phyloP scores from a whole-genome alignment of 345 rosid genomes.

The Mangifera indica region DNA sequence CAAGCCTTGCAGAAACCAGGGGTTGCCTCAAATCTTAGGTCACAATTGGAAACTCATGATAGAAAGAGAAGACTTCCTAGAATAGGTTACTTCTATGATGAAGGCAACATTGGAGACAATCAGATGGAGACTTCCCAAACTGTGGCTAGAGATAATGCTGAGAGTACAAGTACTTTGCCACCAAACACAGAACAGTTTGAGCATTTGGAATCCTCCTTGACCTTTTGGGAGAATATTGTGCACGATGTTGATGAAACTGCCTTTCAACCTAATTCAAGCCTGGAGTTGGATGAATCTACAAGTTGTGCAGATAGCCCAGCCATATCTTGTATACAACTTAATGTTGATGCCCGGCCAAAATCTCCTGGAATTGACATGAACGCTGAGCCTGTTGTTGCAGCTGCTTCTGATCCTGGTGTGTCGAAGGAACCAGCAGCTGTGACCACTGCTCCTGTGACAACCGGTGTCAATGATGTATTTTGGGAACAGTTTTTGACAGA shows the following conservation, averaged over 20 bases:
- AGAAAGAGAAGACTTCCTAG: conserved; percentile 69
- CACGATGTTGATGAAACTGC: conserved; percentile 35
- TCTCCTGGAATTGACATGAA: conserved; percentile 87
- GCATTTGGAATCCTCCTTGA: conserved; percentile 64
- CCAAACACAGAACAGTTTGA: conserved; percentile 54
- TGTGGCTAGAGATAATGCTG: conserved; percentile 35
- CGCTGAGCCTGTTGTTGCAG: conserved; percentile 47
- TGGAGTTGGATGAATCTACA: conserved; percentile 71
- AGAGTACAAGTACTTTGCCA: conserved; percentile 28
- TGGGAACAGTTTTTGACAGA: conserved; percentile 98
- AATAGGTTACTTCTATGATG: conserved; percentile 44
- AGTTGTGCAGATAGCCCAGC: conserved; percentile 69
- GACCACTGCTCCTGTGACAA: conserved; percentile 35
- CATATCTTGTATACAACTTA: conserved; percentile 51
- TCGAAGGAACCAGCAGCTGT: conserved; percentile 33
- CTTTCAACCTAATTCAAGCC: conserved; percentile 30
- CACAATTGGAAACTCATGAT: conserved; percentile 49
- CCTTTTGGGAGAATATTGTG: conserved; percentile 65
- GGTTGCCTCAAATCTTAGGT: conserved; percentile 51
- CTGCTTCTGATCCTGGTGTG: conserved; percentile 35
- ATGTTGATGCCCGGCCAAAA: conserved; percentile 43
- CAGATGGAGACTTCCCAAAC: conserved; percentile 36
- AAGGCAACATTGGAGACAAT: conserved; percentile 39
- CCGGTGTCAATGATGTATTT: conserved; percentile 85
- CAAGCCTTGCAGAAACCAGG: conserved; percentile 66